A percentile compares a stretch with the other conserved stretches of the same genome.
Conservation (phyloP, 768 basidiomycete genomes). For the Mycena belliarum region DNA sequence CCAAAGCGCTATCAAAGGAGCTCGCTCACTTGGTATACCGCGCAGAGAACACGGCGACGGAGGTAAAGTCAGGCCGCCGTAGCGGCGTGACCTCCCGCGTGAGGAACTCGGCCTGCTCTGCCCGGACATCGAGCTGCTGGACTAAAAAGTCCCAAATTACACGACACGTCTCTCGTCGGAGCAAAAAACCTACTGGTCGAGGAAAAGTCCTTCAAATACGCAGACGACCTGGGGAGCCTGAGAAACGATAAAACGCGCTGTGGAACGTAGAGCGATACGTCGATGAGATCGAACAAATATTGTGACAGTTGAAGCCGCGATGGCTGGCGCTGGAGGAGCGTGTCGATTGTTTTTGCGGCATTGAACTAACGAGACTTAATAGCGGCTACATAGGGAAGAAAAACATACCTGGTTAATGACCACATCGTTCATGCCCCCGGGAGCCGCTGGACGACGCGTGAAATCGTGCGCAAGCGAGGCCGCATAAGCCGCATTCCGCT, state of each 20-base stretch:
- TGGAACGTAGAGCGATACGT: conserved; percentile 9
- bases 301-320: conserved; percentile 18
- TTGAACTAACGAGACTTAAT: conserved; percentile 40
- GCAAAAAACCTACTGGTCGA: conserved; percentile 35
- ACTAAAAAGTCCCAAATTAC: conserved; percentile 42
- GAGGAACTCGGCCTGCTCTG: conserved; percentile 48
- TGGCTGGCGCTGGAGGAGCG: conserved; percentile 20
- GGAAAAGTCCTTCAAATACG: conserved; percentile 43
- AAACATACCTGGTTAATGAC: conserved; percentile 45
- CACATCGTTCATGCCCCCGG: conserved; percentile 34
- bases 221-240: conserved; percentile 16
- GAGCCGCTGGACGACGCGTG: conserved; percentile 27
- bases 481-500: conserved; percentile 20
- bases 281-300: conserved; percentile 18
- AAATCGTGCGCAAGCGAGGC: conserved; percentile 40
- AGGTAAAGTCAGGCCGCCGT: conserved; percentile 34
- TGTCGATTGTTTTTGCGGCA: conserved; percentile 38
- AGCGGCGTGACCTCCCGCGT: conserved; percentile 44
- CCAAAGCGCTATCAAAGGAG: not conserved
- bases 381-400: not conserved
- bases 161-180: not conserved
- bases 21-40: conserved; percentile 65
- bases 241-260: conserved; percentile 24
- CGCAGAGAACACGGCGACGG: conserved; percentile 46
- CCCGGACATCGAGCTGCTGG: conserved; percentile 61